Evolutionary conservation across 768 basidiomycete genomes (phyloP).

Genomic region (Podaxis sp.): DNA sequence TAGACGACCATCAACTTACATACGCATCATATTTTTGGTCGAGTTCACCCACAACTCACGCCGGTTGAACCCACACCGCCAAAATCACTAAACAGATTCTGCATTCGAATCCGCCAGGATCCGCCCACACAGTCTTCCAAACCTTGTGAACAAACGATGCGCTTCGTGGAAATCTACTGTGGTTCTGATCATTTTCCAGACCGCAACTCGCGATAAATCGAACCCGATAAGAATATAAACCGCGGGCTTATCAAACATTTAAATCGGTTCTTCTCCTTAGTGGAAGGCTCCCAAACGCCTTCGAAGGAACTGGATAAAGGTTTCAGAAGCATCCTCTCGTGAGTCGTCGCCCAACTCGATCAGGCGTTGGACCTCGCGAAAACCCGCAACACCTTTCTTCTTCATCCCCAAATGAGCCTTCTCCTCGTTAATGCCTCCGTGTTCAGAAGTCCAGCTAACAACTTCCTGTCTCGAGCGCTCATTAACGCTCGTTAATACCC

Average conservation of each 20-base stretch:
- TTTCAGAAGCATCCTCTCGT: neutral
- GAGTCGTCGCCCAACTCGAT: neutral
- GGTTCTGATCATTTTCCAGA: too few relatives aligned
- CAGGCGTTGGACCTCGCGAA: neutral
- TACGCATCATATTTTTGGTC: neutral
- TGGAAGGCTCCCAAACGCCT: neutral
- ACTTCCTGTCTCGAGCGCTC: neutral
- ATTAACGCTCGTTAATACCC: neutral
- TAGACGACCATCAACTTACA: neutral
- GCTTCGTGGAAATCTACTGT: too few relatives aligned
- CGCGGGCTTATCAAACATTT: neutral
- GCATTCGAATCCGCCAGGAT: neutral
- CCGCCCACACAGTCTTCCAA: neutral
- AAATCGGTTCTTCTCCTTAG: neutral
- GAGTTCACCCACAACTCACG: neutral
- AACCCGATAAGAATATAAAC: neutral
- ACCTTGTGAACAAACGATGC: neutral
- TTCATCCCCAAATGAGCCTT: neutral
- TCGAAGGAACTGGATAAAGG: neutral
- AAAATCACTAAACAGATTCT: neutral
- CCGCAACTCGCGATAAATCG: too few relatives aligned
- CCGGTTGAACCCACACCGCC: neutral
- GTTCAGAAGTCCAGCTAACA: neutral
- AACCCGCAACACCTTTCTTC: neutral
- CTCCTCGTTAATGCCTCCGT: neutral